Percentiles rank a stretch among this genome's conserved stretches.
Conservation (phyloP, 2,329 filamentous ascomycete genomes). For the Neonectria hederae region DNA sequence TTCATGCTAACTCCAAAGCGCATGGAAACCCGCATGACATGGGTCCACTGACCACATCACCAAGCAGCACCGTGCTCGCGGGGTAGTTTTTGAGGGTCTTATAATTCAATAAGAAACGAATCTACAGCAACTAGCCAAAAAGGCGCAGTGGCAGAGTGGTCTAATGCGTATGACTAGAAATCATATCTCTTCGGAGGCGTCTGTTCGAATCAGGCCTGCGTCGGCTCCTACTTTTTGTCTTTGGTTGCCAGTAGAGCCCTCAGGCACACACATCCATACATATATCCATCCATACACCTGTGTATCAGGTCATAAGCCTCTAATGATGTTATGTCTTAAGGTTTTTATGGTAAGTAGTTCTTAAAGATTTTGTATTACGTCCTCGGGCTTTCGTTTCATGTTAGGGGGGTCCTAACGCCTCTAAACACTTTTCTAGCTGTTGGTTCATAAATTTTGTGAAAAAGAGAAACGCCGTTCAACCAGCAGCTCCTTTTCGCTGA, state of each 20-base stretch:
- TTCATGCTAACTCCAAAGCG: not conserved
- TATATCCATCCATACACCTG: too few species aligned
- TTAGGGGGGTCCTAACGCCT: not conserved
- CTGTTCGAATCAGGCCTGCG: conserved; percentile 48
- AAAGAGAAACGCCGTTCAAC: not conserved
- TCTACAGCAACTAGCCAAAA: not conserved
- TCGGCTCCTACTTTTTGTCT: conserved; percentile 28
- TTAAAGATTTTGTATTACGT: too few species aligned
- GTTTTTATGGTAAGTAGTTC: too few species aligned
- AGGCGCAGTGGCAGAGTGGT: conserved; percentile 47
- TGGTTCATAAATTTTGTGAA: not conserved
- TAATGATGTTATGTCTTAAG: not conserved
- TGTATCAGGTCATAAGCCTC: too few species aligned
- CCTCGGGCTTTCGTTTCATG: too few species aligned
- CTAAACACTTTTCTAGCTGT: not conserved
- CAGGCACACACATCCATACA: too few species aligned
- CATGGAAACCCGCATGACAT: not conserved
- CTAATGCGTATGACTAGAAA: conserved; percentile 48
- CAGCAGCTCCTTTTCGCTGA: not conserved
- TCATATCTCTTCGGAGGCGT: conserved; percentile 47
- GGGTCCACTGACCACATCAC: not conserved
- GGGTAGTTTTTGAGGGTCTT: not conserved
- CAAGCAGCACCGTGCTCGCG: too few species aligned
- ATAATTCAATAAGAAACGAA: not conserved
- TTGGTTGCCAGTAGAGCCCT: too few species aligned